Evolutionary conservation across 1,139 yeast species (phyloP).

Genomic region (Suhomyces atakaporum): DNA sequence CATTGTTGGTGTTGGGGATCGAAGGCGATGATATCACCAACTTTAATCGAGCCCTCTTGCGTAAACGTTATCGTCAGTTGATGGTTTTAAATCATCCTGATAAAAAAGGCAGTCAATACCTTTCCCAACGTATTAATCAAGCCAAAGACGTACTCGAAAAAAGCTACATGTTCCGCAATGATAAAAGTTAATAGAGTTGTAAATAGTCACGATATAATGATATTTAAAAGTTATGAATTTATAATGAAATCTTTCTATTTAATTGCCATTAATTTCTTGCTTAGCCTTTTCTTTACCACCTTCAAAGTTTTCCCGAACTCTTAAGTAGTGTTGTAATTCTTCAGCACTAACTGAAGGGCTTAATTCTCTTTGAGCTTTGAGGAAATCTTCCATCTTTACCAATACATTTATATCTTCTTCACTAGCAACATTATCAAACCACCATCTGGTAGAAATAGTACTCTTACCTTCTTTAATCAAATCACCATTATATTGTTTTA

Average conservation of each 20-base stretch:
- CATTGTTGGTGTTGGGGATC: constrained; percentile 56
- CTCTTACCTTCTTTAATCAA: constrained; percentile 31
- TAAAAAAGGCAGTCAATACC: constrained; percentile 67
- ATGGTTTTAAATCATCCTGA: constrained; percentile 79
- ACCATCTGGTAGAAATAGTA: constrained; percentile 69
- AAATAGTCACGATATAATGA: background rate
- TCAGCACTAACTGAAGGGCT: constrained; percentile 87
- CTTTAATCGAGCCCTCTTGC: constrained; percentile 46
- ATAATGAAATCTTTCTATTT: background rate
- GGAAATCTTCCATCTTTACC: constrained; percentile 73
- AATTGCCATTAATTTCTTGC: constrained; percentile 5
- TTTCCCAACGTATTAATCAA: constrained; percentile 74
- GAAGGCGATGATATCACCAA: constrained; percentile 52
- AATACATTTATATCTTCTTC: constrained; percentile 66
- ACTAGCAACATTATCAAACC: constrained; percentile 86
- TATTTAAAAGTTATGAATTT: background rate
- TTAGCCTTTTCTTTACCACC: constrained; percentile 44
- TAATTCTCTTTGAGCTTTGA: constrained; percentile 68
- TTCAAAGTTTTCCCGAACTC: constrained; percentile 79
- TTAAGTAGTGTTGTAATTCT: constrained; percentile 78
- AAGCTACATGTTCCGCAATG: constrained; percentile 45
- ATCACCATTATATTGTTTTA: constrained; percentile 50
- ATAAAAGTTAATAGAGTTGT: constrained; percentile 2
- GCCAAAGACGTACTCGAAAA: constrained; percentile 68
- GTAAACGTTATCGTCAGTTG: constrained; percentile 58